Base-by-base conservation (phyloP, 139 green algal species). In the Asterochloris sp. region DNA sequence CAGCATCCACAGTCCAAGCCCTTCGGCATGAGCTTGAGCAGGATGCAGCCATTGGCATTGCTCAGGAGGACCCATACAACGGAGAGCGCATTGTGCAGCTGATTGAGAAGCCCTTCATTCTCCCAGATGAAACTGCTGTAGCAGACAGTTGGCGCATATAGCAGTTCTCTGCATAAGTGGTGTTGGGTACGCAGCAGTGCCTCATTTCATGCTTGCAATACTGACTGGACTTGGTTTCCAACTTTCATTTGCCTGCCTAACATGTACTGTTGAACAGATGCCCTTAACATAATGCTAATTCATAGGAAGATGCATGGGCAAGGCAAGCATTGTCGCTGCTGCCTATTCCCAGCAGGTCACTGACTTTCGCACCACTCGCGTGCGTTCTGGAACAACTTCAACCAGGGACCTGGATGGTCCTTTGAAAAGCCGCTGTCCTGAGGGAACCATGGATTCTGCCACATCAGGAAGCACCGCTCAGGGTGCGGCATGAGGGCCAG, bases 401-500 rank as follows among this genome's bases (percentile, higher is more conserved):
- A 81, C 97, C 97, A 99, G 12, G 97, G 97, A 0, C 90, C 90
- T 9, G 94, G 92, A 9, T 94, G 96, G 38, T 93, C 90, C 73
- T 83, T 82, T 16, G 93, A 74, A 29, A 97, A 64, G 11, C 89
- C 89, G 28, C 89, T 28, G 15, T 90, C 84, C 17, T 83, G 23
- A 0, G 92, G 92, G 74, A 82, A 78, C 89, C 89, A 96, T 6
- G 94, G 95, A 81, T 97, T 82, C 91, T 99, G 97, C 97, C 97
- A 99, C 24, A 89, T 92, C 12, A 99, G 83, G 91, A 97, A 99
- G 88, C 93, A 96, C 71, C 97, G 90, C 91, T 99, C 97, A 0
- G 97, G 97, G 88, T 99, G 97, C 0, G 97, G 97, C 97, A 99
- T 99, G 91, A 99, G 97, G 21, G 97, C 97, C 81, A 99, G 89